Conservation (phyloP, 2,329 filamentous ascomycete species). For the Esteya vermicola region DNA sequence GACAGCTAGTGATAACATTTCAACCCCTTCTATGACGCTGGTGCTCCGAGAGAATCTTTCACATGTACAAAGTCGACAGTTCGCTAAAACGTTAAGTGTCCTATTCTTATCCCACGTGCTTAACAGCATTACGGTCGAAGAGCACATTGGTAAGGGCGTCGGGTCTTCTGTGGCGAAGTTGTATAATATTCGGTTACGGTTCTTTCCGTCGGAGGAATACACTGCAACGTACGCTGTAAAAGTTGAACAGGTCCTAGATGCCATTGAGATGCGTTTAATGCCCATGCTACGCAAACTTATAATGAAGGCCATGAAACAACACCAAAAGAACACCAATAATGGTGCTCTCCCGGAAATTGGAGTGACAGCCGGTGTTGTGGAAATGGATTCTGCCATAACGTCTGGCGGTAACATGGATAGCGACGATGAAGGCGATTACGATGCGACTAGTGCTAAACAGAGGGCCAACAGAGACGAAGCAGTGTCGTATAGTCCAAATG, state of each 20-base stretch:
- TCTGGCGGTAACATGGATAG: constrained; percentile 40
- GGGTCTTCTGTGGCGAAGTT: constrained; percentile 62
- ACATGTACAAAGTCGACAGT: constrained; percentile 54
- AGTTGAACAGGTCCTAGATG: constrained; percentile 59
- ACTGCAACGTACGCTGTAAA: constrained; percentile 71
- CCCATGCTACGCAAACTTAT: constrained; percentile 56
- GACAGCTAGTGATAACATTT: constrained; percentile 82
- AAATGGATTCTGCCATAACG: constrained; percentile 30
- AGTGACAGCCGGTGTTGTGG: constrained; percentile 35
- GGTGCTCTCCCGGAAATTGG: constrained; percentile 66
- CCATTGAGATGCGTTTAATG: constrained; percentile 71
- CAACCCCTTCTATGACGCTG: constrained; percentile 82
- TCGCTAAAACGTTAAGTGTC: constrained; percentile 84
- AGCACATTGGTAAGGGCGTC: constrained; percentile 60
- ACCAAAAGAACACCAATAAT: constrained; percentile 45
- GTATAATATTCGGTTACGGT: constrained; percentile 66
- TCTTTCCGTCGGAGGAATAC: constrained; percentile 80
- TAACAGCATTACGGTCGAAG: constrained; percentile 66
- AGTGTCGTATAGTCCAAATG: constrained; percentile 81
- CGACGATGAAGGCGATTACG: constrained; percentile 63
- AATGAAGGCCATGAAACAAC: constrained; percentile 72
- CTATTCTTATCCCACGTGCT: constrained; percentile 73
- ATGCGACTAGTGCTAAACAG: constrained; percentile 61
- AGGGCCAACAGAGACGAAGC: constrained; percentile 65
- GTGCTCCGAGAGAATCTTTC: constrained; percentile 60